Percentiles rank a stretch among this genome's conserved stretches.
Evolutionary conservation across 1,139 yeast species (phyloP).

Genomic region (Diutina neorugosa): DNA sequence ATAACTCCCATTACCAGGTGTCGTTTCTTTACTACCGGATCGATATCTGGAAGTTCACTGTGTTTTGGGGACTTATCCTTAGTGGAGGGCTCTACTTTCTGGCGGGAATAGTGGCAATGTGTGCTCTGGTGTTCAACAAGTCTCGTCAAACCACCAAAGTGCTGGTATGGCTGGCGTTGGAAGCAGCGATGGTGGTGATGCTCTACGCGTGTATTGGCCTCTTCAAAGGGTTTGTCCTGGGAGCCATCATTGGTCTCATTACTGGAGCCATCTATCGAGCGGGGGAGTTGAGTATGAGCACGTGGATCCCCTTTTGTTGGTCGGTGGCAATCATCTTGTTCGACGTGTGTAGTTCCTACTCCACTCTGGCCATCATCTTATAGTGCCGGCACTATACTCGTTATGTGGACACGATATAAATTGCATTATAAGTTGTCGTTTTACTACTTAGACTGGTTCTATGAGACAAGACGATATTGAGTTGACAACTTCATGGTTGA

Average conservation of each 20-base stretch:
- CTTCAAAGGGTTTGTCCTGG: conserved; percentile 54
- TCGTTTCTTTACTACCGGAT: conserved; percentile 53
- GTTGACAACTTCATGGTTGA: too few species aligned
- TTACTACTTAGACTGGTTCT: too few species aligned
- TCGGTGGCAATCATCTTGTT: conserved; percentile 56
- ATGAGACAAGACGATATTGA: too few species aligned
- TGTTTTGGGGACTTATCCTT: conserved; percentile 68
- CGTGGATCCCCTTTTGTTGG: conserved; percentile 89
- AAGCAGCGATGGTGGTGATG: conserved; percentile 20
- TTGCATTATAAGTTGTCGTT: too few species aligned
- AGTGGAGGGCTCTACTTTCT: conserved; percentile 49
- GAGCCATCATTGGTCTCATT: conserved; percentile 63
- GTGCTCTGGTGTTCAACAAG: conserved; percentile 18
- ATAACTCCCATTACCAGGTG: conserved; percentile 27
- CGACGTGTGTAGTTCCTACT: conserved; percentile 54
- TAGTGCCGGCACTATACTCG: background rate
- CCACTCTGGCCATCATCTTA: conserved; percentile 12
- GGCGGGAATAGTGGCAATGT: conserved; percentile 55
- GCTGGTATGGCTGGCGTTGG: background rate
- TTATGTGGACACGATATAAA: too few species aligned
- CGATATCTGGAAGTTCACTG: conserved; percentile 81
- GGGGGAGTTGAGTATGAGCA: conserved; percentile 72
- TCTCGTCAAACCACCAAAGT: conserved; percentile 9
- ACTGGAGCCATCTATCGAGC: conserved; percentile 58
- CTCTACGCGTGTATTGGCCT: conserved; percentile 43